Conservation (phyloP, 345 rosid genomes). For the Lumnitzera littorea region DNA sequence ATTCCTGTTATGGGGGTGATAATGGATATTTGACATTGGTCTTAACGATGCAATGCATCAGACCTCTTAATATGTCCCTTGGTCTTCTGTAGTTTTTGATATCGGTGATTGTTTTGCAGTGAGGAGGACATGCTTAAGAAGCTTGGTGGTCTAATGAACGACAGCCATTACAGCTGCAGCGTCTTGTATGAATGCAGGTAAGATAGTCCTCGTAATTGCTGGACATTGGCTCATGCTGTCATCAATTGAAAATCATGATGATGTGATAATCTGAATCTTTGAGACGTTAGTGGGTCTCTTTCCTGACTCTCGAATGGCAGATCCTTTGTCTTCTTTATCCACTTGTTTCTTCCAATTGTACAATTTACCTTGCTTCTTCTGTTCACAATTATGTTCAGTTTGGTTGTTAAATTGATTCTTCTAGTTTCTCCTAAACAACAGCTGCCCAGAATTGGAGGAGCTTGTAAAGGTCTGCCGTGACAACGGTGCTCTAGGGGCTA, state of each 20-base stretch:
- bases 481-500: slow-evolving; percentile 85
- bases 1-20: too few species aligned
- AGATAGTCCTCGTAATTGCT: neutral
- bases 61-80: neutral
- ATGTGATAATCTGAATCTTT: too few species aligned
- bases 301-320: too few species aligned
- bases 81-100: neutral
- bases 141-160: slow-evolving; percentile 89
- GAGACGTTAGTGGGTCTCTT: too few species aligned
- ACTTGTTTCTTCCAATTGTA: too few species aligned
- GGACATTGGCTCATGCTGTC: too few species aligned
- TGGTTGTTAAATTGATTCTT: neutral
- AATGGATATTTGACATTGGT: too few species aligned
- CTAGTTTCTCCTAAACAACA: slow-evolving; percentile 16
- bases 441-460: slow-evolving; percentile 98
- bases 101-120: slow-evolving; percentile 32
- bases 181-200: slow-evolving; percentile 95
- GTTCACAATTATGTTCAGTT: neutral
- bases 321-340: too few species aligned
- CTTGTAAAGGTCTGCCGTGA: slow-evolving; percentile 57
- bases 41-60: too few species aligned
- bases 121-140: slow-evolving; percentile 83
- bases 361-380: too few species aligned
- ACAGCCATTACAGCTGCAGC: slow-evolving; percentile 91
- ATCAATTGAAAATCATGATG: too few species aligned